Evolutionary conservation across 2,329 filamentous ascomycete genomes (phyloP).

Genomic region (Fusarium sp.): DNA sequence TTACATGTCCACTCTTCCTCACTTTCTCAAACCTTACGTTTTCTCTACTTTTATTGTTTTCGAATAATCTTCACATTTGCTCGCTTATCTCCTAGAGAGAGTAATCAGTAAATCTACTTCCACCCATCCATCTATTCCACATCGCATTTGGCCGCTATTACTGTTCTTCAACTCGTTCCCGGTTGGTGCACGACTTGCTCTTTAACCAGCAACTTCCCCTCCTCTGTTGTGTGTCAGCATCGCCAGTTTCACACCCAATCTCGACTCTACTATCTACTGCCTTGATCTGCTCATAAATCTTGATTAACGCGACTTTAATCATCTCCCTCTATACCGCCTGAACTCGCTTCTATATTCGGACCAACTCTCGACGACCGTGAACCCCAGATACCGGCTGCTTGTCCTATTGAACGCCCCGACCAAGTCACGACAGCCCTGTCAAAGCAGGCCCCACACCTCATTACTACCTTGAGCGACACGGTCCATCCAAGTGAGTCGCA

Average conservation of each 20-base stretch:
- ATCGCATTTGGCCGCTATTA: slow-evolving; percentile 35
- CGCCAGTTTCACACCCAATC: slow-evolving; percentile 1
- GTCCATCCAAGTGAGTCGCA: slow-evolving; percentile 46
- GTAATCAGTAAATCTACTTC: slow-evolving; percentile 28
- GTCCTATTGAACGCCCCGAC: slow-evolving; percentile 45
- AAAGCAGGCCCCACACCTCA: slow-evolving; percentile 46
- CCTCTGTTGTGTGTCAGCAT: slow-evolving; percentile 10
- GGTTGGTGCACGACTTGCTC: slow-evolving; percentile 25
- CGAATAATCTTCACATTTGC: slow-evolving; percentile 10
- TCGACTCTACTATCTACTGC: slow-evolving; percentile 14
- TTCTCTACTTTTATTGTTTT: slow-evolving; percentile 25
- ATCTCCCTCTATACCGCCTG: slow-evolving; percentile 32
- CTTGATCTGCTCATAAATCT: slow-evolving; percentile 13
- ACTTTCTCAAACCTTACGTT: slow-evolving; percentile 19
- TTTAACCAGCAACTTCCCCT: slow-evolving; percentile 23
- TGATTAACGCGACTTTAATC: slow-evolving; percentile 35
- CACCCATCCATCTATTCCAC: slow-evolving; percentile 23
- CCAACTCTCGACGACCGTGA: slow-evolving; percentile 33
- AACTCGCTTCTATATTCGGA: slow-evolving; percentile 41
- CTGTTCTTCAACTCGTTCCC: slow-evolving; percentile 35
- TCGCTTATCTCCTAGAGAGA: slow-evolving; percentile 19
- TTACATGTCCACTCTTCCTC: slow-evolving; percentile 19
- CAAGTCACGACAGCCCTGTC: slow-evolving; percentile 48
- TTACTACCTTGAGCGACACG: slow-evolving; percentile 43
- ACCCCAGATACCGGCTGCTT: slow-evolving; percentile 40